These are phyloP conservation scores for Drechslerella dactyloides DNA, from an alignment of 2,329 filamentous ascomycete species.

Conservation along the genomic window DNA sequence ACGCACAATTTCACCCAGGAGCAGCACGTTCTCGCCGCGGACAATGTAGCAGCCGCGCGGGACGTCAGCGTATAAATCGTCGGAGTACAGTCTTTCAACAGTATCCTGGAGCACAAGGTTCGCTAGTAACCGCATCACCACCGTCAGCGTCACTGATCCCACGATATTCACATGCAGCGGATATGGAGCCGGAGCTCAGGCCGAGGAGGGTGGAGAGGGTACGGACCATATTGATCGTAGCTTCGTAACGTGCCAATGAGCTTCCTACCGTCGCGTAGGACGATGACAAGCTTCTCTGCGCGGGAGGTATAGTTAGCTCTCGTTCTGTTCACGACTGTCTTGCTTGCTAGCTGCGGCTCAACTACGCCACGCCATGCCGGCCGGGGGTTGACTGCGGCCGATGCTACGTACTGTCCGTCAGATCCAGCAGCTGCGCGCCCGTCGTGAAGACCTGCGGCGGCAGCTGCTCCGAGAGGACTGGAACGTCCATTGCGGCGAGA, in stretches of 20 bases:
- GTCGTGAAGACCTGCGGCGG: constrained; percentile 99
- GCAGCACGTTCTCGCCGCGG: constrained; percentile 92
- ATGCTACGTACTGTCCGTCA: constrained; percentile 85
- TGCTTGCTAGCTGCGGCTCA: no score
- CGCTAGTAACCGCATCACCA: constrained; percentile 63
- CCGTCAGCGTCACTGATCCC: constrained; percentile 4
- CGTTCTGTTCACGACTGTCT: no score
- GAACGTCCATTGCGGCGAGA: constrained; percentile 45
- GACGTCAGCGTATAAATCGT: constrained; percentile 80
- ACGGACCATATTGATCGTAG: constrained; percentile 94
- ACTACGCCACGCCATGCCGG: no score
- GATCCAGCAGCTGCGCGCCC: constrained; percentile 88
- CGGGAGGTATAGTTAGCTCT: constrained; percentile 10
- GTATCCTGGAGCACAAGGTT: constrained; percentile 96
- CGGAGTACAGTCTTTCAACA: constrained; percentile 81
- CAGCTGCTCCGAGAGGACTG: constrained; percentile 65
- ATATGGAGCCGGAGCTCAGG: no score
- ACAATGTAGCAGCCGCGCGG: constrained; percentile 87
- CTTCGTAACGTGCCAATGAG: constrained; percentile 88
- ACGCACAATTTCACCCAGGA: constrained; percentile 80
- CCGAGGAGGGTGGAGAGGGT: not conserved
- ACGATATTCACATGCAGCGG: no score
- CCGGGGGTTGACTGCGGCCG: no score
- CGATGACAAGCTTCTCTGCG: constrained; percentile 89
- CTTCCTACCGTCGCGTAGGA: constrained; percentile 91